phyloP scores from a whole-genome alignment of 176 grass and related monocot species.

The Eragrostis nindensis region DNA sequence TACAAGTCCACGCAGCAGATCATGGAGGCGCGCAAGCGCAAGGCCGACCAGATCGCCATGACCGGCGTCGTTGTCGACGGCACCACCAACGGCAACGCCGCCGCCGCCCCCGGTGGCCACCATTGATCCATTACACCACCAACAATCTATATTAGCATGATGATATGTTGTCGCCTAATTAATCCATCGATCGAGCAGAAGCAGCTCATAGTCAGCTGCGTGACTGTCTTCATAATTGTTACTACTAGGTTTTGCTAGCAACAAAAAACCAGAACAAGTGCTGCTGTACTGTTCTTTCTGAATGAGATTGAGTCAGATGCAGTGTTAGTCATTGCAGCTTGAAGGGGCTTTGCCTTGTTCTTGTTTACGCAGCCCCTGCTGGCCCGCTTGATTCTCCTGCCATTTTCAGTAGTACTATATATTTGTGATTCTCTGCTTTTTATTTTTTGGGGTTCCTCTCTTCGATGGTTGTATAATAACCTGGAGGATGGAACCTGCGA shows the following conservation, averaged over 20 bases:
- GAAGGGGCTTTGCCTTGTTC: background rate
- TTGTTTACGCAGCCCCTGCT: background rate
- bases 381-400: background rate
- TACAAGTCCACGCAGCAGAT: slow-evolving; percentile 89
- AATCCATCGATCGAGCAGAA: background rate
- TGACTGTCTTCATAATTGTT: background rate
- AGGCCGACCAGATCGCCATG: slow-evolving; percentile 63
- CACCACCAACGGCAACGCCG: background rate
- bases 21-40: slow-evolving; percentile 64
- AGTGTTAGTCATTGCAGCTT: background rate
- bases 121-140: background rate
- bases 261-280: background rate
- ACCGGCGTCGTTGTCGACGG: slow-evolving; percentile 67
- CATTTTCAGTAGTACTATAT: background rate
- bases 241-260: background rate
- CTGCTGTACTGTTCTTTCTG: background rate
- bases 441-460: background rate
- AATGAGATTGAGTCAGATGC: background rate
- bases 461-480: background rate
- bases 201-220: background rate
- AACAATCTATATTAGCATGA: background rate
- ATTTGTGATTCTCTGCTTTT: background rate
- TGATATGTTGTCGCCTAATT: slow-evolving; percentile 1
- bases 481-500: slow-evolving; percentile 1
- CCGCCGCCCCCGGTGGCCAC: background rate